A percentile compares a stretch with the other conserved stretches of the same genome.
Conservation (phyloP, 148 eudicot species). For the Chenopodium suecicum region DNA sequence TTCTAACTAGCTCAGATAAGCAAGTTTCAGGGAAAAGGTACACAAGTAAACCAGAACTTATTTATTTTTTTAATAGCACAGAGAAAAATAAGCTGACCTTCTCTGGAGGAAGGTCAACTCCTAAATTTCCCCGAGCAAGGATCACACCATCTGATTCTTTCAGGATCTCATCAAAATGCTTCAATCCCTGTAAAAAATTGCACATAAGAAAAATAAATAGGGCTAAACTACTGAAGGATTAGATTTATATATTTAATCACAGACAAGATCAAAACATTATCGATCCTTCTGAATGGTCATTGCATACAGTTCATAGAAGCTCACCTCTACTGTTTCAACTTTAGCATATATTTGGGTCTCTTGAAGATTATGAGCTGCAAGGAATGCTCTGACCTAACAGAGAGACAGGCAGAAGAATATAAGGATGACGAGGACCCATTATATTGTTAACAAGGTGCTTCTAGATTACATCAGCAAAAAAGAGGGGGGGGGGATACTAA, state of each 20-base stretch:
- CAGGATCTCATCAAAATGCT: slow-evolving; percentile 63
- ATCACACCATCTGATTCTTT: slow-evolving; percentile 65
- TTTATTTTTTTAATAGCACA: neutral
- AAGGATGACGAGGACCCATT: slow-evolving; percentile 6
- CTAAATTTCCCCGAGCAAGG: slow-evolving; percentile 64
- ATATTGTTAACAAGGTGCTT: neutral
- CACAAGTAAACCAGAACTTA: neutral
- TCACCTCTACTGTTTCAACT: slow-evolving; percentile 63
- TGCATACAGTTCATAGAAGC: slow-evolving; percentile 8
- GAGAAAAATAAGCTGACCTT: slow-evolving; percentile 36
- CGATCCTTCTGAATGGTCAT: neutral
- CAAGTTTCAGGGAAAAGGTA: neutral
- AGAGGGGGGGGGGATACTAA: too few relatives aligned
- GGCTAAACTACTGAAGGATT: neutral
- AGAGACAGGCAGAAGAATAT: slow-evolving; percentile 12
- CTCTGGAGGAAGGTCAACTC: slow-evolving; percentile 69
- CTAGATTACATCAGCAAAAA: too few relatives aligned
- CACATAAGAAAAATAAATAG: neutral
- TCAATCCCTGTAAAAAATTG: slow-evolving; percentile 41
- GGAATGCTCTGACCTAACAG: slow-evolving; percentile 55
- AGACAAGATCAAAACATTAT: too few relatives aligned
- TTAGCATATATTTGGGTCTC: slow-evolving; percentile 63
- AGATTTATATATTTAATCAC: too few relatives aligned
- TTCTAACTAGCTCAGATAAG: neutral
- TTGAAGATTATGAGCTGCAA: slow-evolving; percentile 42